Base-by-base conservation (phyloP, 208 protist genomes). In the Herpetomonas tarakana region DNA sequence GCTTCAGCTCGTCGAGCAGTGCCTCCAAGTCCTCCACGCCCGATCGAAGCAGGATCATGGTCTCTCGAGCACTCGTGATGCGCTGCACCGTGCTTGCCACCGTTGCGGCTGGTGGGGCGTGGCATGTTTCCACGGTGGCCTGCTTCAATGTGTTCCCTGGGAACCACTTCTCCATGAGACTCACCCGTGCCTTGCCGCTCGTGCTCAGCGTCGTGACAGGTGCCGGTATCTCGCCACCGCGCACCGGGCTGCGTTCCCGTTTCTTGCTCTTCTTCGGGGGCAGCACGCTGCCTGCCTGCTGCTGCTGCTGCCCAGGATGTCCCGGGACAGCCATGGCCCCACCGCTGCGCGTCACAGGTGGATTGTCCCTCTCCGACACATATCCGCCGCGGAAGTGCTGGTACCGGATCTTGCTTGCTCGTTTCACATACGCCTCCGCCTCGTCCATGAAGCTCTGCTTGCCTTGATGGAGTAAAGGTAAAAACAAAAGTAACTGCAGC, bases 91-190 rank as follows among this genome's bases (percentile, higher is more conserved):
- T 81, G 2, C 52, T 29, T 18, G 81, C 71, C 11, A 87, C 78
- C 19, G 76, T 81, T 7, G 63, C 46, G 11, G 56, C 4, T 4
- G 75, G 38, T 0, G 86, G 86, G 18, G 80, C 74, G 2, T 86
- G 66, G 9, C 70, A 65, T 2, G 66, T 58, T 11, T 86, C 79
- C 22, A 92, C 31, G 25, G 82, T 90, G 3, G 72, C 73, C 49
- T 86, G 75, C 29, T 80, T 80, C 52, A 92, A 68, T 16, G 68
- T 62, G n/a, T 67, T 83, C 4, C 82, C 82, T 9, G 86, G 82
- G 58, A 92, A 92, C 72, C 74, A 92, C 62, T 85, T 89, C 19
- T 88, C 64, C 41, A 92, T 70, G n/a, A 92, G 66, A 25, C 57
- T 75, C 21, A 64, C 58, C 16, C 51, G 9, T 25, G 3, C 52